A percentile compares a stretch with the other conserved stretches of the same genome.
Evolutionary conservation across 2,329 filamentous ascomycete species (phyloP).

Genomic region (Tolypocladium tropicale): DNA sequence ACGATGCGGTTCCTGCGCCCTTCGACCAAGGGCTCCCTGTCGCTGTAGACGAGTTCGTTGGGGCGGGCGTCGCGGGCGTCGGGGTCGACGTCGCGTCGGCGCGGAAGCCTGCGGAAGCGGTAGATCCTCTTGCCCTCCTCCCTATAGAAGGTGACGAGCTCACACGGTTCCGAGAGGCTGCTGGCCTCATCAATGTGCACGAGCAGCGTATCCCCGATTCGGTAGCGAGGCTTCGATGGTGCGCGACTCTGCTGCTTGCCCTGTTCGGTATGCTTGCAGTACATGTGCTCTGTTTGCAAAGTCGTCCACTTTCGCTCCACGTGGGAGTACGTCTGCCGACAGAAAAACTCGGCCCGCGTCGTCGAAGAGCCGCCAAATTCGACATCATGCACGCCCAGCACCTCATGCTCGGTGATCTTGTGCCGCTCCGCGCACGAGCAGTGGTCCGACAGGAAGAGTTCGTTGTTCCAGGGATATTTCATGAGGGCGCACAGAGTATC

Average conservation of each 20-base stretch:
- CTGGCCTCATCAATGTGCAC: slow-evolving; percentile 17
- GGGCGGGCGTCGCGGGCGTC: slow-evolving; percentile 17
- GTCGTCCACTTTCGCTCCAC: slow-evolving; percentile 52
- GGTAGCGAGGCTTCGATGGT: slow-evolving; percentile 20
- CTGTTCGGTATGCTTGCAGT: slow-evolving; percentile 31
- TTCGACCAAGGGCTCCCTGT: slow-evolving; percentile 34
- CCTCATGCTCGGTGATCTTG: slow-evolving; percentile 41
- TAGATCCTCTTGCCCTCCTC: slow-evolving; percentile 10
- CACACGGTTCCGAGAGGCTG: slow-evolving; percentile 46
- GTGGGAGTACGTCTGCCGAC: slow-evolving; percentile 59
- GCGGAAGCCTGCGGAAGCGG: slow-evolving; percentile 40
- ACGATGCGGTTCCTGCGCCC: slow-evolving; percentile 32
- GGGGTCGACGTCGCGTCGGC: slow-evolving; percentile 33
- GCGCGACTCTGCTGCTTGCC: background rate
- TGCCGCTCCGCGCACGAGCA: slow-evolving; percentile 52
- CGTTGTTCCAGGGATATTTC: slow-evolving; percentile 59
- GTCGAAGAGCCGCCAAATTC: slow-evolving; percentile 43
- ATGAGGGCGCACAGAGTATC: slow-evolving; percentile 62
- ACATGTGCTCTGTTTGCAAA: slow-evolving; percentile 42
- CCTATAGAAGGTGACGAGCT: slow-evolving; percentile 33
- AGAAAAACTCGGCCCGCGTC: slow-evolving; percentile 46
- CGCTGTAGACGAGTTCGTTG: slow-evolving; percentile 52
- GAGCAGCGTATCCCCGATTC: slow-evolving; percentile 51
- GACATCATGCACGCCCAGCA: slow-evolving; percentile 47
- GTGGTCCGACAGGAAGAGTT: slow-evolving; percentile 67